Evolutionary conservation across 2,329 filamentous ascomycete genomes (phyloP), one percentile per base, ranked within the genome.

Genomic region (Colletotrichum sp.): DNA sequence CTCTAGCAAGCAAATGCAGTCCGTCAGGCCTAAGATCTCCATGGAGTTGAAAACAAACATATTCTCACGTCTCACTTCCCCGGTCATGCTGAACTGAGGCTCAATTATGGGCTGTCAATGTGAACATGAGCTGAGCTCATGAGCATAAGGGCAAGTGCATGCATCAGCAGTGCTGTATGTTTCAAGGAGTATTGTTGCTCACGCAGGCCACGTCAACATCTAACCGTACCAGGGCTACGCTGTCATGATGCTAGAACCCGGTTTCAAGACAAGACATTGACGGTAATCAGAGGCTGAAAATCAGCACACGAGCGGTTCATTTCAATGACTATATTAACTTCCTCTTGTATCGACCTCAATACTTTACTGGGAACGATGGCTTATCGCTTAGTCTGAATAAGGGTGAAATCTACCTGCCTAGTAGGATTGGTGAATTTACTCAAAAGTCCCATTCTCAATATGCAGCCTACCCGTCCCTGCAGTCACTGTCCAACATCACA

Each of bases 351-450:
- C 12, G 10, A 52, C n/a, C 6, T 52, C 2, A 13, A 13, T 13
- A 4, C 0, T 24, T 12, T 7, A 24, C 6, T 52, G 10, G 0
- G n/a, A 24, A 52, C 6, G 5, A 21, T 13, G n/a, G 2, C 12
- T 13, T 2, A 52, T 12, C 44, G n/a, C 0, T 6, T 13, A 5
- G 4, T 24, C 12, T 13, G n/a, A 13, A 13, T 21, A 13, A 52
- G 1, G 12, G n/a, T 21, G 1, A 24, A 52, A 0, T 52, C n/a
- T 13, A 21, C 36, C 0, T 39, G 0, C 0, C 16, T 39, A 39
- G 36, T 39, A 0, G n/a, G 6, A 21, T 12, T n/a, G 21, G 57
- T 60, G 26, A 30, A 60, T 30, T 16, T 36, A 7, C 10, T 8
- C 28, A 13, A 32, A 18, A 21, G 12, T 21, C 30, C 13, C 30